Evolutionary conservation across 352 stramenopile genomes (phyloP).

Genomic region (Pythium sp.): DNA sequence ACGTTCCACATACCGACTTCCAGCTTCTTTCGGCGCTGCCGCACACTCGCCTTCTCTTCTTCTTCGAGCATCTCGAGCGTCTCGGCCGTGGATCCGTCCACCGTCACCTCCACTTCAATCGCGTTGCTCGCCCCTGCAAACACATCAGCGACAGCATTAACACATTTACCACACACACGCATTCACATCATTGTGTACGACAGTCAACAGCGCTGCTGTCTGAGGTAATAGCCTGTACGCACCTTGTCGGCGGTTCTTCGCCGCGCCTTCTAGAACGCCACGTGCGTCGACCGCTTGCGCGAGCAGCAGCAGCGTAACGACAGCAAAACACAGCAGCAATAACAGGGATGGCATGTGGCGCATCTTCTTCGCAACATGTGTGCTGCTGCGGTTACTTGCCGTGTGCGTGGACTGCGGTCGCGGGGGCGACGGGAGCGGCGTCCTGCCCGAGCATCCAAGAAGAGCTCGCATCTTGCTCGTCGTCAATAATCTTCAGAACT

Average conservation of each 20-base stretch:
- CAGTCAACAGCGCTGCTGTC: not conserved
- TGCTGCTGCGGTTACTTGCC: not conserved
- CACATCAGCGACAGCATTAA: not conserved
- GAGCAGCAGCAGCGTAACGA: not conserved
- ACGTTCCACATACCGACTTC: constrained; percentile 11
- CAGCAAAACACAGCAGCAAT: not conserved
- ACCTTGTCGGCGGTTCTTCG: not conserved
- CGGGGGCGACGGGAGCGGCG: no score
- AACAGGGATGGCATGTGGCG: no score
- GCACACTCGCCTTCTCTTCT: constrained; percentile 13
- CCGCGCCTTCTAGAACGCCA: not conserved
- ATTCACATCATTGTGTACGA: not conserved
- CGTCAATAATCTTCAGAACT: constrained; percentile 1
- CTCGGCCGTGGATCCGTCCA: constrained; percentile 11
- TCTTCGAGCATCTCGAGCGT: constrained; percentile 24
- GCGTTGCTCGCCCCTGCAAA: constrained; percentile 2
- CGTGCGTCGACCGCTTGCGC: not conserved
- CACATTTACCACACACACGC: not conserved
- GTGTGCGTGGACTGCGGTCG: not conserved
- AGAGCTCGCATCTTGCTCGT: not conserved
- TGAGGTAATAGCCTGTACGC: not conserved
- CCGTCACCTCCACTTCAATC: constrained; percentile 9
- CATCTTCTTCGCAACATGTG: not conserved
- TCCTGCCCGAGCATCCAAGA: not conserved
- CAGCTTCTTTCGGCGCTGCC: constrained; percentile 12